Base-by-base conservation (phyloP, 2,329 filamentous ascomycete genomes). In the Parasarocladium wereldwijsianum region DNA sequence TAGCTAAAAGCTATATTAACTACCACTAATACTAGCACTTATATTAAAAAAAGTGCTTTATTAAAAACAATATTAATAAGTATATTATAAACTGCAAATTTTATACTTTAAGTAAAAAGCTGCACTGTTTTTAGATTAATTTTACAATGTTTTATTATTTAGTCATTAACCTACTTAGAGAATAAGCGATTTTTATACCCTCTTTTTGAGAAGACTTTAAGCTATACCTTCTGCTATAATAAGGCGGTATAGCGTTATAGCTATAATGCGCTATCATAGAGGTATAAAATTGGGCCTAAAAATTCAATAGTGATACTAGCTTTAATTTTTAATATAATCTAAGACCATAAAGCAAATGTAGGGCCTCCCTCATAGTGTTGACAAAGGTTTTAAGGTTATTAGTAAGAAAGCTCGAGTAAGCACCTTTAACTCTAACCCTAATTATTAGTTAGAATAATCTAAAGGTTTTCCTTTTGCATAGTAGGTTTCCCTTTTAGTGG, bases 401-500 rank as follows among this genome's bases (percentile, higher is more conserved):
- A 24, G 17, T 11, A 13, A 24, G 11, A n/a, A n/a, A 15, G 17
- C 15, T 33, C 17, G 25, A 24, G 19, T 13, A 3, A 11, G n/a
- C n/a, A n/a, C n/a, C n/a, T n/a, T n/a, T n/a, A n/a, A n/a, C n/a
- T n/a, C n/a, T n/a, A n/a, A n/a, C n/a, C n/a, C n/a, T 29, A 17
- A 23, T 17, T 23, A 33, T 8, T 17, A 17, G n/a, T 12, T 12
- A 23, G 19, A 20, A n/a, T n/a, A n/a, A n/a, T n/a, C n/a, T n/a
- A n/a, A n/a, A n/a, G n/a, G n/a, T n/a, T n/a, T n/a, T n/a, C n/a
- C n/a, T n/a, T n/a, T n/a, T n/a, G n/a, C n/a, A n/a, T n/a, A n/a
- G n/a, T n/a, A n/a, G n/a, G n/a, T n/a, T n/a, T n/a, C 5, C 4
- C 16, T 7, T 4, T 2, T 2, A 19, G n/a, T 2, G n/a, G 4